Conservation (phyloP, 306 rosid species). For the Mimosa bimucronata region DNA sequence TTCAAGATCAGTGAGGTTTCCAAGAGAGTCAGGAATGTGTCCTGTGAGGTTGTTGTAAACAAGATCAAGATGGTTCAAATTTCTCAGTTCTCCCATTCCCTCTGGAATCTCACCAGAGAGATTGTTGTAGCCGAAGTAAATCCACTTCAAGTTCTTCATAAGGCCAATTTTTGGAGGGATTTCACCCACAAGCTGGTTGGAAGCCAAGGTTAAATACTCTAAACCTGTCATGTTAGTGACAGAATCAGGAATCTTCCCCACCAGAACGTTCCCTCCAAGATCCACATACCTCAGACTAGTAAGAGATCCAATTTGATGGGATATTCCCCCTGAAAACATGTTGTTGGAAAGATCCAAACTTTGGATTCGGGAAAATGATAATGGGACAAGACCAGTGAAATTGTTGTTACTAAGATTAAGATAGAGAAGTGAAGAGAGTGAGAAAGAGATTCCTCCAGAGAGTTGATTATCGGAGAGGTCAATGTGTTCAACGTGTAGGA, state of each 20-base stretch:
- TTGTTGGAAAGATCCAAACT: constrained; percentile 84
- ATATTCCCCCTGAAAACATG: constrained; percentile 77
- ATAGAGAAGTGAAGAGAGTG: constrained; percentile 50
- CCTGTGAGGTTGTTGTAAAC: constrained; percentile 90
- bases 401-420: constrained; percentile 90
- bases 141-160: constrained; percentile 70
- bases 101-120: constrained; percentile 81
- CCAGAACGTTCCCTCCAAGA: constrained; percentile 79
- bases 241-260: constrained; percentile 69
- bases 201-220: constrained; percentile 75
- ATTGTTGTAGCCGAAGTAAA: constrained; percentile 88
- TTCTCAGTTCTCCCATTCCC: constrained; percentile 55
- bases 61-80: constrained; percentile 79
- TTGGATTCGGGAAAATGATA: constrained; percentile 49
- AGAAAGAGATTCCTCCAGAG: constrained; percentile 46
- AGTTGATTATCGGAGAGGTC: constrained; percentile 86
- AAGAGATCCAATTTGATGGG: constrained; percentile 60
- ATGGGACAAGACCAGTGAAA: constrained; percentile 68
- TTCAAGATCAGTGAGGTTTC: constrained; percentile 62
- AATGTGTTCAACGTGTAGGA: constrained; percentile 47
- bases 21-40: constrained; percentile 66
- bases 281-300: constrained; percentile 64
- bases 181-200: constrained; percentile 73
- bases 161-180: constrained; percentile 57
- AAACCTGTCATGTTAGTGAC: constrained; percentile 58